phyloP scores from a whole-genome alignment of 148 eudicot species.

The Dianthus caryophyllus region DNA sequence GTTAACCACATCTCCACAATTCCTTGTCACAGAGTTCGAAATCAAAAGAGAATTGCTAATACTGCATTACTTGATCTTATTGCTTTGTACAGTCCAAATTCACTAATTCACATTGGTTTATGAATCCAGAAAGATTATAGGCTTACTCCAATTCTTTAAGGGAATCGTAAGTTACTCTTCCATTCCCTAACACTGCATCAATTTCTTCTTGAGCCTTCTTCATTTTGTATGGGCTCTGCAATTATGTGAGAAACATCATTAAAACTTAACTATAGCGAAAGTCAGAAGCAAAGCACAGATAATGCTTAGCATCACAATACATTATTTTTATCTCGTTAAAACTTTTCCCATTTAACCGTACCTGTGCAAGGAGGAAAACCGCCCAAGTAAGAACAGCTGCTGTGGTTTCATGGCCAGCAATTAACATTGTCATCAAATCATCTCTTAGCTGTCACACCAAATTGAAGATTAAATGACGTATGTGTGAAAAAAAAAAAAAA shows the following conservation, averaged over 20 bases:
- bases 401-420: constrained; percentile 98
- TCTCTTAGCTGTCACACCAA: constrained; percentile 70
- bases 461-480: constrained; percentile 11
- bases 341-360: constrained; percentile 21
- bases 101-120: background rate
- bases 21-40: too few relatives aligned
- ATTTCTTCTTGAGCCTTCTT: constrained; percentile 93
- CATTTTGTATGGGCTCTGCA: constrained; percentile 88
- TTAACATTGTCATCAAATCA: constrained; percentile 99
- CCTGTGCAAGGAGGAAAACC: constrained; percentile 84
- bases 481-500: too few relatives aligned
- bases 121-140: background rate
- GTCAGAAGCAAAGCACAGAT: background rate
- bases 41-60: too few relatives aligned
- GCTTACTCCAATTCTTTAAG: constrained; percentile 71
- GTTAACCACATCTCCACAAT: too few relatives aligned
- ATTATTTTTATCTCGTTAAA: background rate
- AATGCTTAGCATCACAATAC: background rate
- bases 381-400: constrained; percentile 99
- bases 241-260: background rate
- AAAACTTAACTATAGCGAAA: constrained; percentile 15
- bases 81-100: too few relatives aligned
- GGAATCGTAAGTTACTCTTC: constrained; percentile 58
- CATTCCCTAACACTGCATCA: constrained; percentile 71
- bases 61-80: too few relatives aligned